phyloP scores from a whole-genome alignment of 108 stramenopile species.

The Conticribra guillardii region DNA sequence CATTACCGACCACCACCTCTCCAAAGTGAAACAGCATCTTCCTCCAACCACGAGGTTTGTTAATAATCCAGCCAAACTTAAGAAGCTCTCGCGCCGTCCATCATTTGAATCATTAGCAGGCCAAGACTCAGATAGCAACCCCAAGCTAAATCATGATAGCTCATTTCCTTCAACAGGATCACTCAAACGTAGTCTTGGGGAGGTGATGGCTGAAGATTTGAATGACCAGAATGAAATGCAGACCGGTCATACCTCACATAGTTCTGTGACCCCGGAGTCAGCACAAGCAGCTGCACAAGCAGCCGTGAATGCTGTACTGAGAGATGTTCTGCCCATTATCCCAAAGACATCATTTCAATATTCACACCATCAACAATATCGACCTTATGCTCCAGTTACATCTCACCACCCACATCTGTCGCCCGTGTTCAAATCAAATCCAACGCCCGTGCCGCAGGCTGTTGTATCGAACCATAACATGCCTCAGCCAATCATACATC shows the following conservation, averaged over 20 bases:
- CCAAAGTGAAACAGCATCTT: constrained; percentile 46
- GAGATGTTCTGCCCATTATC: constrained; percentile 42
- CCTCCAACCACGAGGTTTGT: constrained; percentile 34
- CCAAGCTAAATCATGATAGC: constrained; percentile 43
- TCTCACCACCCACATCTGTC: background rate
- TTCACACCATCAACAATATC: background rate
- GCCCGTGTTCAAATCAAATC: background rate
- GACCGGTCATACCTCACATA: background rate
- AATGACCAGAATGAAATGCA: background rate
- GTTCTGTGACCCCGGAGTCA: constrained; percentile 42
- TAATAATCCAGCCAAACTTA: constrained; percentile 51
- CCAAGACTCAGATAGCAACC: constrained; percentile 23
- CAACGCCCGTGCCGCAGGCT: no score
- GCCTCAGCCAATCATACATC: no score
- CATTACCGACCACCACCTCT: constrained; percentile 76
- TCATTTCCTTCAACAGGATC: constrained; percentile 75
- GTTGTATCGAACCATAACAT: no score
- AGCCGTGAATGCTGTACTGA: constrained; percentile 30
- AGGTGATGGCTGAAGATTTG: constrained; percentile 41
- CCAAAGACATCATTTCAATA: constrained; percentile 19
- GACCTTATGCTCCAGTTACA: constrained; percentile 6
- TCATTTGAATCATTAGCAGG: constrained; percentile 82
- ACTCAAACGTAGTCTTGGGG: constrained; percentile 70
- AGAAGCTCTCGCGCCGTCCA: constrained; percentile 74
- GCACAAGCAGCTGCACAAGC: constrained; percentile 53